Evolutionary conservation across 352 stramenopile species (phyloP), one percentile per base, ranked within the genome.

Genomic region (Pythium apleroticum): DNA sequence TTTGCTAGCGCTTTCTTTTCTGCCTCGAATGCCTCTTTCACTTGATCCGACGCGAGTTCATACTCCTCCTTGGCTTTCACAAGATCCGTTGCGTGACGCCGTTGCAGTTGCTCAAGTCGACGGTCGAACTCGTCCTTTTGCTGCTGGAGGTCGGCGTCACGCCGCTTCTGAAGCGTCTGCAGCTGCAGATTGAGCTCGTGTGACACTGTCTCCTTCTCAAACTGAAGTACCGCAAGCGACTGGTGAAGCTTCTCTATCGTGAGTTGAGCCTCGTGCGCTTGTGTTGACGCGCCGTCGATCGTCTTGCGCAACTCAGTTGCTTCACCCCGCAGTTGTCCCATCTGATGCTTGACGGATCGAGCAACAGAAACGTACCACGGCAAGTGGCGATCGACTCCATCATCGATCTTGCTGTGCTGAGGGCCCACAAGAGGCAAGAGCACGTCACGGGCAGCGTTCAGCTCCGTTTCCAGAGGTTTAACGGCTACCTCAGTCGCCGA

Each of bases 191-290:
- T 75, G 63, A 92, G 78, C 52, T 92, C 83, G 27, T 78, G 80
- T 11, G 77, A 53, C 17, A 85, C 12, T 2, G 83, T 89, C 17
- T 90, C 83, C 55, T 89, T 90, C 54, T 92, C 83, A 60, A 92
- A 90, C 20, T 71, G 58, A 33, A 92, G 65, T 45, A 87, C 65
- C 31, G 77, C 80, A n/a, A 77, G 77, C 5, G 66, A 57, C 46
- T 92, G 76, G 22, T 88, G 74, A 17, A 86, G 69, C 49, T 74
- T 49, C 22, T 70, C 37, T 7, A 79, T 20, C 19, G 68, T 57
- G 5, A 73, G 65, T 11, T 71, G 30, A 9, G 73, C 72, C n/a
- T 81, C 69, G 10, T 57, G 41, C 25, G 71, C 56, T 52, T 74
- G 71, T 7, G 43, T 50, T 19, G 64, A 17, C 24, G 88, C 71